phyloP scores from a whole-genome alignment of 305 asterid genomes.

The Coffea humblotiana region DNA sequence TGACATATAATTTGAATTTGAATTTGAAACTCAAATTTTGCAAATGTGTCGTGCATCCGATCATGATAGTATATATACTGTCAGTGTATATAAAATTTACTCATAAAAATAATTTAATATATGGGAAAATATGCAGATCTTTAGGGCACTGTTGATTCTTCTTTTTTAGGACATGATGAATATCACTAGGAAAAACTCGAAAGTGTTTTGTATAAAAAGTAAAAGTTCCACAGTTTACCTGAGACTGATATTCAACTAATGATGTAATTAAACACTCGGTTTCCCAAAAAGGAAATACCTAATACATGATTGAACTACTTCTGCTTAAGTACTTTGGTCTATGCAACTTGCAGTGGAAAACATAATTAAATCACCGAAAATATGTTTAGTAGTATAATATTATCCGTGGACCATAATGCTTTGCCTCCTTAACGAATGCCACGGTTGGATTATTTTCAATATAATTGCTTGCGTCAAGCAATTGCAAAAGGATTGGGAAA shows the following conservation, averaged over 20 bases:
- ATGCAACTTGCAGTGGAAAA: not conserved
- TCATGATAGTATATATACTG: too few relatives aligned
- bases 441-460: not conserved
- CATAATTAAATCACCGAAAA: not conserved
- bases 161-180: not conserved
- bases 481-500: not conserved
- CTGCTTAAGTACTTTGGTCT: not conserved
- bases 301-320: not conserved
- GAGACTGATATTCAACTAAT: not conserved
- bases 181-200: not conserved
- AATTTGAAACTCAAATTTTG: too few relatives aligned
- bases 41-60: too few relatives aligned
- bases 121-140: too few relatives aligned
- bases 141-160: too few relatives aligned
- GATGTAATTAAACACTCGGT: not conserved
- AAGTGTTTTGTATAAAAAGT: too few relatives aligned
- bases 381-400: not conserved
- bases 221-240: not conserved
- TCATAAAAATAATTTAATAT: too few relatives aligned
- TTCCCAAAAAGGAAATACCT: not conserved
- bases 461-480: not conserved
- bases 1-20: too few relatives aligned
- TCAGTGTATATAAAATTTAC: too few relatives aligned
- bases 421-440: slow-evolving; percentile 1
- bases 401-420: not conserved